These are phyloP conservation scores for Coniochaeta ligniaria DNA, from an alignment of 2,329 filamentous ascomycete species.

Conservation along the genomic window DNA sequence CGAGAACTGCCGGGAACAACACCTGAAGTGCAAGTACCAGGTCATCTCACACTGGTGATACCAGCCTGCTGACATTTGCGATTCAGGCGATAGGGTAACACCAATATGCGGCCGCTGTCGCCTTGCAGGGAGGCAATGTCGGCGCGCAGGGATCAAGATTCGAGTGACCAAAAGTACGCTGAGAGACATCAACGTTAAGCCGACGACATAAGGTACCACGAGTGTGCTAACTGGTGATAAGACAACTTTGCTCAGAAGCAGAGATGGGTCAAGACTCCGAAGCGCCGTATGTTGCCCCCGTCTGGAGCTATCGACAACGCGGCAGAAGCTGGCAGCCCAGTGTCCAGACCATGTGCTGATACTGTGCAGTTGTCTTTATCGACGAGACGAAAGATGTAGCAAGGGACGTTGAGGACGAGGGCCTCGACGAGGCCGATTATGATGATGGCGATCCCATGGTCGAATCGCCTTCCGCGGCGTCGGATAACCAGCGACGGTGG, in stretches of 20 bases:
- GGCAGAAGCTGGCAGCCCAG: not conserved
- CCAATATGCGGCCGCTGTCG: slow-evolving; percentile 24
- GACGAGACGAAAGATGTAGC: slow-evolving; percentile 14
- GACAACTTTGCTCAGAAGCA: slow-evolving; percentile 20
- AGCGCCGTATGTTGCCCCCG: slow-evolving; percentile 14
- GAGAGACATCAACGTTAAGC: not conserved
- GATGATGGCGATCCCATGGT: not conserved
- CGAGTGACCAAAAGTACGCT: slow-evolving; percentile 16
- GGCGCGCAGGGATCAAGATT: slow-evolving; percentile 22
- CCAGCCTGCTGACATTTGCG: not conserved
- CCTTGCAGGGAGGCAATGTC: slow-evolving; percentile 17
- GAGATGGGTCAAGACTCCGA: slow-evolving; percentile 24
- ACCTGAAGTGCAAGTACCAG: slow-evolving; percentile 33
- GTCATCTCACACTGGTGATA: not conserved
- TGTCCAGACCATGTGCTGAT: slow-evolving; percentile 1
- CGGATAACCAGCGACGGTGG: not conserved
- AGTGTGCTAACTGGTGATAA: slow-evolving; percentile 7
- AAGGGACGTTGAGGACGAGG: slow-evolving; percentile 1
- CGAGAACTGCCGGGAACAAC: slow-evolving; percentile 38
- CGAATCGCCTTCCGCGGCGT: slow-evolving; percentile 3
- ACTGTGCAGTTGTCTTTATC: slow-evolving; percentile 17
- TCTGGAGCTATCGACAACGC: not conserved
- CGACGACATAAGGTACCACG: not conserved
- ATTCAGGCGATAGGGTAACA: slow-evolving; percentile 29
- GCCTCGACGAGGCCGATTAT: not conserved